These are phyloP conservation scores for Amanita fuliginea DNA, from an alignment of 768 basidiomycete species.

Conservation along the genomic window DNA sequence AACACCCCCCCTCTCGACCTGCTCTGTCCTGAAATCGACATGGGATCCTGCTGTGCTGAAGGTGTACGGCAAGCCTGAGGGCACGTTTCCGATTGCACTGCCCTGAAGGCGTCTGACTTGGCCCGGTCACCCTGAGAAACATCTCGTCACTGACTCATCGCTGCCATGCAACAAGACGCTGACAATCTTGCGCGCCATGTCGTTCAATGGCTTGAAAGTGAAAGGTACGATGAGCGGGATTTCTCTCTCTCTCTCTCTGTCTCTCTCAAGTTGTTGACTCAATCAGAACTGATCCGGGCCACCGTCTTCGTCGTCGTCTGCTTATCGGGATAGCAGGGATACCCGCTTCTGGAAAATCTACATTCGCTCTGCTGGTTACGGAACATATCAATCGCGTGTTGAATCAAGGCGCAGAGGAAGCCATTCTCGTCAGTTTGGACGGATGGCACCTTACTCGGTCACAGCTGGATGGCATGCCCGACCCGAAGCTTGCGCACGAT, in stretches of 20 bases:
- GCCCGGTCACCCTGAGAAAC: neutral
- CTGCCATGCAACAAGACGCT: slow-evolving; percentile 28
- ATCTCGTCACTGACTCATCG: neutral
- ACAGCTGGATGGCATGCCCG: slow-evolving; percentile 64
- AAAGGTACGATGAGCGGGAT: too few relatives aligned
- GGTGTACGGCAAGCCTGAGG: neutral
- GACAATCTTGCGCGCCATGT: slow-evolving; percentile 26
- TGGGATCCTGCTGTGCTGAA: neutral
- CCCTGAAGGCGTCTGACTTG: neutral
- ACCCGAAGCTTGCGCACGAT: slow-evolving; percentile 71
- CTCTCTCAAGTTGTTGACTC: too few relatives aligned
- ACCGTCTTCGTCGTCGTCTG: slow-evolving; percentile 46
- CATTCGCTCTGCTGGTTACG: slow-evolving; percentile 52
- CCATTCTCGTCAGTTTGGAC: slow-evolving; percentile 71
- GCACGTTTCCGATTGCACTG: neutral
- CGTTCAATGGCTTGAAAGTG: slow-evolving; percentile 27
- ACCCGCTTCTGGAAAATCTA: slow-evolving; percentile 85
- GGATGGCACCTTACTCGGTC: slow-evolving; percentile 87
- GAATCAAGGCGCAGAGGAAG: slow-evolving; percentile 18
- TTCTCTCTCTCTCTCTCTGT: too few relatives aligned
- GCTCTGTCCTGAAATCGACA: neutral
- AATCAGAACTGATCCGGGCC: slow-evolving; percentile 21
- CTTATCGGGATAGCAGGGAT: slow-evolving; percentile 67
- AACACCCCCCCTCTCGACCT: neutral
- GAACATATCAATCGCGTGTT: slow-evolving; percentile 38